Conservation (phyloP, 192 early-diverging fungal genomes). For the Glomus cerebriforme region DNA sequence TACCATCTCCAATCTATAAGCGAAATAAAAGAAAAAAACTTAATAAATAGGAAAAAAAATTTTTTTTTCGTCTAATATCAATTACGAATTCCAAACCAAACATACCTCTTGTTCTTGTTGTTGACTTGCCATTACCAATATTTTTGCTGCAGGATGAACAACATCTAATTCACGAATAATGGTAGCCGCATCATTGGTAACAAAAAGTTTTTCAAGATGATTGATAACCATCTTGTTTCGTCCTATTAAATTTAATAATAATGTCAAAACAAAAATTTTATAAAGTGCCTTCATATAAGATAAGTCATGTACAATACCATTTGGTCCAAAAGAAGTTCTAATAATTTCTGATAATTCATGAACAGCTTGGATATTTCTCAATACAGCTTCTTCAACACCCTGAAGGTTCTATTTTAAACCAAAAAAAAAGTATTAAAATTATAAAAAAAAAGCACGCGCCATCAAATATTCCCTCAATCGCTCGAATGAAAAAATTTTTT, state of each 20-base stretch:
- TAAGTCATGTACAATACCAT: too few relatives aligned
- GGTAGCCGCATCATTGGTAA: constrained; percentile 98
- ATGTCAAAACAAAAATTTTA: too few relatives aligned
- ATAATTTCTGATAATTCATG: constrained; percentile 93
- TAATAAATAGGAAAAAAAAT: background rate
- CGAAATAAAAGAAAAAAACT: background rate
- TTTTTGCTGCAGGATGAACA: constrained; percentile 95
- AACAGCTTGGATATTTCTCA: constrained; percentile 92
- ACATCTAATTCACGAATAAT: constrained; percentile 98
- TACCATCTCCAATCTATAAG: constrained; percentile 84
- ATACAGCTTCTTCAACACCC: constrained; percentile 94
- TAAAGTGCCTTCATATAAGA: too few relatives aligned
- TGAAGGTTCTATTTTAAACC: constrained; percentile 72
- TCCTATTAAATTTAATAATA: constrained; percentile 46
- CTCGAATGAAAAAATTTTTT: too few relatives aligned
- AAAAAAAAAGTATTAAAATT: background rate
- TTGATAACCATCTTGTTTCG: constrained; percentile 99
- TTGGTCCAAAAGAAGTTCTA: constrained; percentile 94
- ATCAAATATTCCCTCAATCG: too few relatives aligned
- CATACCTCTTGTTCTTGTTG: constrained; percentile 93
- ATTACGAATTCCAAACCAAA: background rate
- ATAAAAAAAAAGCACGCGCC: background rate
- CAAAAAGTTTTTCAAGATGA: constrained; percentile 97
- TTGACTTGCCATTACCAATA: constrained; percentile 94
- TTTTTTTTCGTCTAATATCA: background rate